Evolutionary conservation across 768 basidiomycete species (phyloP), one percentile per base, ranked within the genome.

Genomic region (Leccinum imitatum): DNA sequence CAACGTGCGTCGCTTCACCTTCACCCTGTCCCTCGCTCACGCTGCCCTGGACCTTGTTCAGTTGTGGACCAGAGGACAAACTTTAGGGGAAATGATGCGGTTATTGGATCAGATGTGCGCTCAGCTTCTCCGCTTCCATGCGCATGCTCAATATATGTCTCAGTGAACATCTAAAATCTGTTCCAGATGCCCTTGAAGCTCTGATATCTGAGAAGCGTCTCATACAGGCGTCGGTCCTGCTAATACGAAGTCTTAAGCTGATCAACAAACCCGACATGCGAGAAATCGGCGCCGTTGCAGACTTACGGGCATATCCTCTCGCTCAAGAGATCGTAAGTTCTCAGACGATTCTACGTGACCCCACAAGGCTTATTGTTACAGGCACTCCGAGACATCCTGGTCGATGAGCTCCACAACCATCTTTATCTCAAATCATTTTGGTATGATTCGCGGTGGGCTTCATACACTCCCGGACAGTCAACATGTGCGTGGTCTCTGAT

Each of bases 381-480:
- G 96, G 89, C 91, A 11, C 76, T 99, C 48, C 83, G 91, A 50
- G 97, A 98, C 63, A 97, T 98, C 57, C 77, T 99, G 59, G 80
- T 95, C 7, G 97, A 99, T 65, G 97, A 99, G 69, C 81, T 99
- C 13, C 95, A 98, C 69, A 93, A 87, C 65, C 97, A 99, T 74
- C 76, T 99, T n/a, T 99, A 97, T 74, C 84, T 99, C 60, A 97
- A 96, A 69, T 92, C 90, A 1, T 96, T 94, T 72, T 97, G 95
- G 87, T 95, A 93, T 69, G 96, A 98, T 65, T 84, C 87, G 6
- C 86, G 96, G 31, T 99, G 97, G 97, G 80, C 85, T 17, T 76
- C 90, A 1, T 98, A 97, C 71, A 76, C 82, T 11, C 86, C 89
- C 0, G 89, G 89, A 56, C 97, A 98, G 71, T 82, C 85, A 57